Evolutionary conservation across 1,139 yeast genomes (phyloP), one percentile per base, ranked within the genome.

Genomic region (Lodderomyces pseudojiufengensis): DNA sequence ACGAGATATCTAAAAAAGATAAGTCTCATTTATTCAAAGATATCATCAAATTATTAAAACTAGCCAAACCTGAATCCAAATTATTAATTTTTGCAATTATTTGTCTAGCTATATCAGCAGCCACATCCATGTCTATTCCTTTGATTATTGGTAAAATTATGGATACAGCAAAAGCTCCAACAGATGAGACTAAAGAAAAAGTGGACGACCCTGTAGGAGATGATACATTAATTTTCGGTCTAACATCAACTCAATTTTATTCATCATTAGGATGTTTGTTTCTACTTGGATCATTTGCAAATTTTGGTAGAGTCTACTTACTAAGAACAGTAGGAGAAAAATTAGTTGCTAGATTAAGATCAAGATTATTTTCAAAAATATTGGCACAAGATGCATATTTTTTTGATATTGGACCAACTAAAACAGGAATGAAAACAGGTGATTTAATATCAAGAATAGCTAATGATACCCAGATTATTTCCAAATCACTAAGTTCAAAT

Each of bases 341-440:
- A 43, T 64, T 92, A 25, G 95, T 90, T 5, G 86, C 95, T 5
- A 69, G 95, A 41, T 64, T 92, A 38, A 71, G 98, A 46, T 73
- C 95, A 2, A 70, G 78, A 34, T 75, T 90, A 29, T 86, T 87
- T 61, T 78, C 78, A 57, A 80, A 78, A 44, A 81, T 92, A 4
- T 66, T 90, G 44, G 75, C 81, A 18, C 96, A 88, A 53, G 97
- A 92, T 58, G 84, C 95, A 38, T 92, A 85, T 55, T 92, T 92
- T 55, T 92, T 85, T 54, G 97, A 92, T 54, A 80, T 84, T 13
- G 90, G 94, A 43, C 74, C 74, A 7, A 50, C 54, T 15, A 55
- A 57, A 29, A 41, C 42, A 0, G 74, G 75, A 6, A 69, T 70
- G 73, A 82, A 92, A 52, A 95, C 90, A 1, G 98, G 97, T 29